Evolutionary conservation across 2,329 filamentous ascomycete species (phyloP), one percentile per base, ranked within the genome.

Genomic region (Coleophoma eucalyptorum): DNA sequence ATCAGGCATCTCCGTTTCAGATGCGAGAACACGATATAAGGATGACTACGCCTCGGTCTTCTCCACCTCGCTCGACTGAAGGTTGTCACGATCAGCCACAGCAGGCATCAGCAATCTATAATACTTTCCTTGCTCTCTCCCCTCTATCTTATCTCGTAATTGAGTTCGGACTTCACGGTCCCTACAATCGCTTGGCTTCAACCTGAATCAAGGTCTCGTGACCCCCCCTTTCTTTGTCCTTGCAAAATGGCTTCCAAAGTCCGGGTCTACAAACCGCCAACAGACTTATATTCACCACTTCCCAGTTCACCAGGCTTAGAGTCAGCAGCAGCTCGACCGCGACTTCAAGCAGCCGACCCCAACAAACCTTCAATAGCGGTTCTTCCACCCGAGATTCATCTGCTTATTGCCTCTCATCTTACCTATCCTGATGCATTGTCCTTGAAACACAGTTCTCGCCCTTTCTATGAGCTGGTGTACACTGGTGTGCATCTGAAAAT

Each of bases 371-470:
- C 48, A 12, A 40, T 55, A 18, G 43, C 41, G 63, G 66, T 68
- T 15, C 70, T 89, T 2, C 86, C 86, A 2, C 72, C 81, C 1
- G 86, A 90, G 60, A 72, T 89, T n/a, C 86, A 88, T 57, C 64
- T 86, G 1, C 73, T 81, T 46, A 83, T 89, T 50, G 72, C 79
- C 32, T 64, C 73, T 11, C 71, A 80, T 49, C 79, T 89, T 52
- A 77, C 77, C 32, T 89, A 89, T 54, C 86, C 86, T 0, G 86
- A 90, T 55, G 86, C 86, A 0, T 74, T 89, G 1, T 85, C 84
- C 0, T 70, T 89, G 15, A 89, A 89, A 61, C 84, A 89, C 63
- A 79, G 79, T 18, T 83, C 71, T 61, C 75, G 76, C 51, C 75
- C 86, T 61, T 84, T 89, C 65, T 84, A 83, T 68, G 60, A 66